Percentiles rank a stretch among this genome's conserved stretches.
phyloP scores from a whole-genome alignment of 805 yeast genomes.

The Yarrowia porcina region DNA sequence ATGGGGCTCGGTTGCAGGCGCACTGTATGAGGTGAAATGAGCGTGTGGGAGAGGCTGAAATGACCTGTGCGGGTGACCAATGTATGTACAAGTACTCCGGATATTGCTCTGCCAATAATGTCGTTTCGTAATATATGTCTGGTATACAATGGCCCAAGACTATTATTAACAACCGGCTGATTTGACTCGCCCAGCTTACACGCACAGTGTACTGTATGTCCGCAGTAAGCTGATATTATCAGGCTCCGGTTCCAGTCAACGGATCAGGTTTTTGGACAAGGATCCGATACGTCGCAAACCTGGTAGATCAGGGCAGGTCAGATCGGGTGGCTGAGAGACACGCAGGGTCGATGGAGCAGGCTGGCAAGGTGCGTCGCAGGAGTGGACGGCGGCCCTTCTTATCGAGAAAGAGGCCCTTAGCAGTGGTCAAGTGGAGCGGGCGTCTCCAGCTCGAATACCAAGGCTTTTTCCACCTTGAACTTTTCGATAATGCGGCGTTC shows the following conservation, averaged over 20 bases:
- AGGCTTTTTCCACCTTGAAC: not conserved
- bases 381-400: no score
- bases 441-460: no score
- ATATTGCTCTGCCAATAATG: not conserved
- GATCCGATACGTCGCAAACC: no score
- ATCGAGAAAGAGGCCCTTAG: no score
- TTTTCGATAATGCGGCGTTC: not conserved
- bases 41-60: not conserved
- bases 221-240: not conserved
- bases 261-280: not conserved
- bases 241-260: not conserved
- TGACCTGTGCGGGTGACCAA: not conserved
- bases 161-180: not conserved
- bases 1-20: not conserved
- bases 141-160: not conserved
- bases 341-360: no score
- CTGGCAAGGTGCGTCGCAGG: no score
- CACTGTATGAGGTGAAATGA: not conserved
- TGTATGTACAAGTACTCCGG: not conserved
- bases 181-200: not conserved
- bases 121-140: not conserved
- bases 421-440: no score
- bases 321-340: no score
- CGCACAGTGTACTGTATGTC: not conserved
- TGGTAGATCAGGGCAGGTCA: no score